These are phyloP conservation scores for Rhodotorula sp. DNA, from an alignment of 1,284 basidiomycete species.

Conservation along the genomic window DNA sequence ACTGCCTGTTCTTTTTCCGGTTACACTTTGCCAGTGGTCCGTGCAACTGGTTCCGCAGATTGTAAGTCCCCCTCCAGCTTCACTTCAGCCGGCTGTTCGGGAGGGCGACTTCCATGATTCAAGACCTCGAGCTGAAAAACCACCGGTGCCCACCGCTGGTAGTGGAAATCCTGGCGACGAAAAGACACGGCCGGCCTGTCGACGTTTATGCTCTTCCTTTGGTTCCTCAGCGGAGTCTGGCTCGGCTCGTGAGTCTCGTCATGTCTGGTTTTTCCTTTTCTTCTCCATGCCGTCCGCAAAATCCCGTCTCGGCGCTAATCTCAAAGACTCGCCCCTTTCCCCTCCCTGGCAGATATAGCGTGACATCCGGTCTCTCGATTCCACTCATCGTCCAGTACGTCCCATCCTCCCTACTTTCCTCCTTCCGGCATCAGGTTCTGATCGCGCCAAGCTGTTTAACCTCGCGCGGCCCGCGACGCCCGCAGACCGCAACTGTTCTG, in stretches of 20 bases:
- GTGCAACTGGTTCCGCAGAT: conserved; percentile 28
- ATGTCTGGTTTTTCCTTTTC: no score
- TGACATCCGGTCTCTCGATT: conserved; percentile 13
- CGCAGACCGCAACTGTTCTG: conserved; percentile 25
- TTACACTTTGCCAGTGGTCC: conserved; percentile 1
- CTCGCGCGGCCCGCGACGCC: no score
- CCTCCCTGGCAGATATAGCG: not conserved
- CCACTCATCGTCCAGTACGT: conserved; percentile 23
- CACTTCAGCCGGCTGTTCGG: not conserved
- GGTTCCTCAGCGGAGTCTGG: conserved; percentile 17
- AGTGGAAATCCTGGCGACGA: conserved; percentile 19
- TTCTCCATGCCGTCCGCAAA: not conserved
- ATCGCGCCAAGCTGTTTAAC: not conserved
- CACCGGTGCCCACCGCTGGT: not conserved
- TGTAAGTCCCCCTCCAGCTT: not conserved
- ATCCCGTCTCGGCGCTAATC: not conserved
- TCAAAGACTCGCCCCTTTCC: no score
- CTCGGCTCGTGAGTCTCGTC: conserved; percentile 17
- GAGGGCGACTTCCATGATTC: not conserved
- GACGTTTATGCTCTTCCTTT: conserved; percentile 14
- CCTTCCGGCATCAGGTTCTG: not conserved
- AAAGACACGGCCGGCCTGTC: conserved; percentile 22
- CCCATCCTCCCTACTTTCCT: not conserved
- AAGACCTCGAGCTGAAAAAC: not conserved
- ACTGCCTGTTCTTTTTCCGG: not conserved